Conservation (phyloP, 257 asterid species). For the Phtheirospermum japonicum region DNA sequence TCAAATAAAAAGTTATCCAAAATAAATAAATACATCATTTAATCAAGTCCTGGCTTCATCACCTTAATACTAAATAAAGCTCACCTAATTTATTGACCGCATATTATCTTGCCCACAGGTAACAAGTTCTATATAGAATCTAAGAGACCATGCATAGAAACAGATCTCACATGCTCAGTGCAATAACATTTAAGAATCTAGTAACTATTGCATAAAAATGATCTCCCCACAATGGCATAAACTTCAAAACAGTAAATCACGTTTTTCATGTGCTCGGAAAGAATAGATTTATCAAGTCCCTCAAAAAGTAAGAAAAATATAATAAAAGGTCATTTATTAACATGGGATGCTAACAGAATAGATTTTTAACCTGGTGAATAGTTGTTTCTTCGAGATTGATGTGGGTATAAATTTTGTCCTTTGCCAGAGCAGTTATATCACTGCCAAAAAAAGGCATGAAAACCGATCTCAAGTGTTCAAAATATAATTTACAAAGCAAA, state of each 20-base stretch:
- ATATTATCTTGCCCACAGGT: background rate
- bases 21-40: too few relatives aligned
- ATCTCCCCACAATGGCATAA: background rate
- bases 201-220: background rate
- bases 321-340: background rate
- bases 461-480: background rate
- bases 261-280: background rate
- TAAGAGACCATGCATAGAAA: background rate
- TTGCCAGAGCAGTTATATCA: slow-evolving; percentile 8
- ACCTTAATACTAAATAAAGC: background rate
- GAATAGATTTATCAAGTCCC: slow-evolving; percentile 9
- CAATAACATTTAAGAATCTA: background rate
- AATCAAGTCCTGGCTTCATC: too few relatives aligned
- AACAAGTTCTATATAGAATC: too few relatives aligned
- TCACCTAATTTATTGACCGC: background rate
- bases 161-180: background rate
- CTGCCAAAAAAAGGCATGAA: background rate
- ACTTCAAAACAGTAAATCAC: background rate
- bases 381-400: slow-evolving; percentile 8
- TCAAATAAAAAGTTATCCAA: background rate
- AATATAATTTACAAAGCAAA: background rate
- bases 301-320: background rate
- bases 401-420: slow-evolving; percentile 2
- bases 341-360: background rate
- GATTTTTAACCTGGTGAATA: background rate